Evolutionary conservation across 148 eudicot species (phyloP).

Genomic region (Camellia granthamiana): DNA sequence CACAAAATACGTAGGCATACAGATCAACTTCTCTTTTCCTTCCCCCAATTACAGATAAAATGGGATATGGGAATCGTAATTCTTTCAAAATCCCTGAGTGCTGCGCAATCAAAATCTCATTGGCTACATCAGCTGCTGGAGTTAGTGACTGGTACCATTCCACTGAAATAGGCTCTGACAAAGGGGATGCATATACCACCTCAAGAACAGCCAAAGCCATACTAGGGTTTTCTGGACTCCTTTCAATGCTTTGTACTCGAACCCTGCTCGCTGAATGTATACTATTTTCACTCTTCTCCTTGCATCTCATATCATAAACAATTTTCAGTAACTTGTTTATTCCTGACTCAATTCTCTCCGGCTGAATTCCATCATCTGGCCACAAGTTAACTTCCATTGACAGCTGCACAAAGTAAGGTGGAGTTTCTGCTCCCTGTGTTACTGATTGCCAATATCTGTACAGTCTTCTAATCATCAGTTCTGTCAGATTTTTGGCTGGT

Average conservation of each 20-base stretch:
- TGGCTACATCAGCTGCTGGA: constrained; percentile 92
- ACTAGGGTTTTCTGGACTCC: constrained; percentile 59
- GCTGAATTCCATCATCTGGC: constrained; percentile 96
- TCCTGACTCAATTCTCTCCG: constrained; percentile 84
- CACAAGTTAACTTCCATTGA: constrained; percentile 78
- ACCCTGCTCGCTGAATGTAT: constrained; percentile 64
- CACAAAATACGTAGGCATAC: constrained; percentile 90
- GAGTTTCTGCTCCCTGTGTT: constrained; percentile 87
- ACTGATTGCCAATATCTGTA: constrained; percentile 74
- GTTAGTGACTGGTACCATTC: constrained; percentile 75
- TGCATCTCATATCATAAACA: constrained; percentile 67
- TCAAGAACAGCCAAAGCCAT: constrained; percentile 86
- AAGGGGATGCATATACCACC: constrained; percentile 76
- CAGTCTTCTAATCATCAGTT: constrained; percentile 47
- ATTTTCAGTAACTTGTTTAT: constrained; percentile 63
- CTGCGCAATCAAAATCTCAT: constrained; percentile 72
- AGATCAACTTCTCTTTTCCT: constrained; percentile 93
- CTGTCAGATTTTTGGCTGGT: constrained; percentile 35
- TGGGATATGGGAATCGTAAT: constrained; percentile 74
- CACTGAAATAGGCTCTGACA: constrained; percentile 39
- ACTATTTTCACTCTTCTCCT: constrained; percentile 31
- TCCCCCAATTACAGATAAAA: constrained; percentile 85
- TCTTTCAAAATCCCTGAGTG: constrained; percentile 48
- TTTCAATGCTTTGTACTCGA: constrained; percentile 87
- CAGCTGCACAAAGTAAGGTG: constrained; percentile 85